Conservation (phyloP, 306 rosid species). For the Lupinus albus region DNA sequence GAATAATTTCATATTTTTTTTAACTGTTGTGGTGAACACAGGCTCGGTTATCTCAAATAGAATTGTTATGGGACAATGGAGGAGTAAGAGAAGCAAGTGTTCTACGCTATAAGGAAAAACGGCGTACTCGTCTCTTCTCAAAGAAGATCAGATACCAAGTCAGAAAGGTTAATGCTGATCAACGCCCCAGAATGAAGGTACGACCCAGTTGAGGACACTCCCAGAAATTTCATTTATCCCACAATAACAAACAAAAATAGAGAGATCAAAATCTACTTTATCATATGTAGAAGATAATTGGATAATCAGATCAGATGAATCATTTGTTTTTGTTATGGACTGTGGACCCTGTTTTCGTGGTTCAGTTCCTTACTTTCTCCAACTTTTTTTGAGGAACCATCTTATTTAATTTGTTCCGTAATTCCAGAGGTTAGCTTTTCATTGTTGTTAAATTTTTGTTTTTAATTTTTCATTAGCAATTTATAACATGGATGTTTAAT, state of each 20-base stretch:
- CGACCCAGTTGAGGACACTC: constrained; percentile 18
- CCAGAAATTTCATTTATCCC: no score
- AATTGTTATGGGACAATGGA: constrained; percentile 62
- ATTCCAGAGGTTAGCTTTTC: neutral
- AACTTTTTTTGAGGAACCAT: constrained; percentile 45
- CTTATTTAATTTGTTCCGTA: neutral
- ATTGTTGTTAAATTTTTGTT: neutral
- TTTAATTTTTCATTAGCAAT: constrained; percentile 9
- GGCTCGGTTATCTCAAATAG: constrained; percentile 74
- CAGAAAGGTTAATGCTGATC: constrained; percentile 78
- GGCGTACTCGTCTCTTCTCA: constrained; percentile 69
- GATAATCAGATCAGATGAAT: constrained; percentile 27
- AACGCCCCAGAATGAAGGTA: constrained; percentile 97
- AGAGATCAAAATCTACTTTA: constrained; percentile 31
- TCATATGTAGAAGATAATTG: constrained; percentile 39
- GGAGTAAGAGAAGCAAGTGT: constrained; percentile 81
- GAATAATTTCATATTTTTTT: neutral
- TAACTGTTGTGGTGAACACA: constrained; percentile 48
- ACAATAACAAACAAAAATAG: no score
- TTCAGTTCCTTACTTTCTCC: no score
- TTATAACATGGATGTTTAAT: neutral
- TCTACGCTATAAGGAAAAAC: constrained; percentile 77
- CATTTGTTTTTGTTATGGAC: constrained; percentile 21
- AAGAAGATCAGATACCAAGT: constrained; percentile 98
- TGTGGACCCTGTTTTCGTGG: neutral